Percentiles rank a stretch among this genome's conserved stretches.
Evolutionary conservation across 2,329 filamentous ascomycete species (phyloP).

Genomic region (Pseudopithomyces chartarum): DNA sequence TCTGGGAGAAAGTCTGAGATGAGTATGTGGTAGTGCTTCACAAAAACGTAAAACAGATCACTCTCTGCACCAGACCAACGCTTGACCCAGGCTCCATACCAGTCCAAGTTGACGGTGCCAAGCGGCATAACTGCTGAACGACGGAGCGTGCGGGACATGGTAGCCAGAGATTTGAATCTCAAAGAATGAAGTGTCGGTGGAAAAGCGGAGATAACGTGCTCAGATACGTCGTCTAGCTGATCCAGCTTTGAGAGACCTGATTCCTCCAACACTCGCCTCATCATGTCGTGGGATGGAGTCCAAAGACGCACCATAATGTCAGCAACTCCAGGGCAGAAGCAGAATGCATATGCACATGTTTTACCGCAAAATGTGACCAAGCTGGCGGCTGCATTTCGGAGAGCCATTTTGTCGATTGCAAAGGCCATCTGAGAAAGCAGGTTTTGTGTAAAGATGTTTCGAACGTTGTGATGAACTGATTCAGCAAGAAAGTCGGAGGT

Average conservation of each 20-base stretch:
- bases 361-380: slow-evolving; percentile 84
- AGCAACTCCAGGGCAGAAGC: slow-evolving; percentile 85
- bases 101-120: slow-evolving; percentile 73
- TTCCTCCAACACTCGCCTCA: slow-evolving; percentile 74
- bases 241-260: slow-evolving; percentile 65
- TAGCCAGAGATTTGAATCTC: slow-evolving; percentile 66
- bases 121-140: slow-evolving; percentile 70
- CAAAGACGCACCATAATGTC: slow-evolving; percentile 84
- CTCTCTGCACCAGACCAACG: slow-evolving; percentile 88
- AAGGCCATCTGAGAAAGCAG: slow-evolving; percentile 82
- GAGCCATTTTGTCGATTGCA: slow-evolving; percentile 86
- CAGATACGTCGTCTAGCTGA: slow-evolving; percentile 54
- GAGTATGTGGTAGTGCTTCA: slow-evolving; percentile 84
- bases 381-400: slow-evolving; percentile 70
- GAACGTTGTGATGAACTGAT: slow-evolving; percentile 85
- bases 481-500: slow-evolving; percentile 71
- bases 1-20: slow-evolving; percentile 64
- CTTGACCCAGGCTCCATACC: slow-evolving; percentile 83
- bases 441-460: slow-evolving; percentile 84
- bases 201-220: slow-evolving; percentile 71
- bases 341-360: slow-evolving; percentile 89
- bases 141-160: slow-evolving; percentile 63
- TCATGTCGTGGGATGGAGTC: slow-evolving; percentile 69
- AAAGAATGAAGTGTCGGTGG: slow-evolving; percentile 67
- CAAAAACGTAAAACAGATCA: slow-evolving; percentile 89